A percentile compares a stretch with the other conserved stretches of the same genome.
Evolutionary conservation across 257 asterid species (phyloP).

Genomic region (Leptodermis oblonga): DNA sequence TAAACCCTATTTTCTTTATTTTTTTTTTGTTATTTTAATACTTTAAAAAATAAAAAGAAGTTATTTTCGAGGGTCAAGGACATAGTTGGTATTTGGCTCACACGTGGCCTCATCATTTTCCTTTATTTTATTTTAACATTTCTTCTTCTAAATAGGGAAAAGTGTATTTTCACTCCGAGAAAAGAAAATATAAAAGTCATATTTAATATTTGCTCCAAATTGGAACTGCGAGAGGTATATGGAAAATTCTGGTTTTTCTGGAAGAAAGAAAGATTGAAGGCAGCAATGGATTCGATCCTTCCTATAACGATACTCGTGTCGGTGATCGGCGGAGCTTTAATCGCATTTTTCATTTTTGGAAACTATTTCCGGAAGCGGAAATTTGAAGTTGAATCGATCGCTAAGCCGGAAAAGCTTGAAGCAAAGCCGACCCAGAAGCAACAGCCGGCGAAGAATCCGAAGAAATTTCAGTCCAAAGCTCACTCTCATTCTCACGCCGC

Average conservation of each 20-base stretch:
- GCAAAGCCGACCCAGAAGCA: slow-evolving; percentile 31
- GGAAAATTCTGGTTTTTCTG: neutral
- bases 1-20: too few species aligned
- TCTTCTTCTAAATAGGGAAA: too few species aligned
- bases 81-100: too few species aligned
- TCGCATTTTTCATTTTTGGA: slow-evolving; percentile 58
- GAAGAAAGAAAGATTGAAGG: neutral
- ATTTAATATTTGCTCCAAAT: too few species aligned
- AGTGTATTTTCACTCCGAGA: too few species aligned
- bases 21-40: too few species aligned
- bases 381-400: slow-evolving; percentile 70
- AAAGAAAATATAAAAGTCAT: too few species aligned
- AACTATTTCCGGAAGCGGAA: slow-evolving; percentile 61
- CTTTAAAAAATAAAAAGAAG: too few species aligned
- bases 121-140: too few species aligned
- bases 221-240: neutral
- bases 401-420: slow-evolving; percentile 41
- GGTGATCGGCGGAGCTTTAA: slow-evolving; percentile 63
- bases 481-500: slow-evolving; percentile 50
- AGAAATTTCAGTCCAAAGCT: slow-evolving; percentile 60
- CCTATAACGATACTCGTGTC: slow-evolving; percentile 47
- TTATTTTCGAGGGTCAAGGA: too few species aligned
- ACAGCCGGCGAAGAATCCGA: slow-evolving; percentile 37
- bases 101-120: too few species aligned
- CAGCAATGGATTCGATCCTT: slow-evolving; percentile 57